Percentiles rank a stretch among this genome's conserved stretches.
phyloP scores from a whole-genome alignment of 306 rosid species.

The Trichosanthes truncata region DNA sequence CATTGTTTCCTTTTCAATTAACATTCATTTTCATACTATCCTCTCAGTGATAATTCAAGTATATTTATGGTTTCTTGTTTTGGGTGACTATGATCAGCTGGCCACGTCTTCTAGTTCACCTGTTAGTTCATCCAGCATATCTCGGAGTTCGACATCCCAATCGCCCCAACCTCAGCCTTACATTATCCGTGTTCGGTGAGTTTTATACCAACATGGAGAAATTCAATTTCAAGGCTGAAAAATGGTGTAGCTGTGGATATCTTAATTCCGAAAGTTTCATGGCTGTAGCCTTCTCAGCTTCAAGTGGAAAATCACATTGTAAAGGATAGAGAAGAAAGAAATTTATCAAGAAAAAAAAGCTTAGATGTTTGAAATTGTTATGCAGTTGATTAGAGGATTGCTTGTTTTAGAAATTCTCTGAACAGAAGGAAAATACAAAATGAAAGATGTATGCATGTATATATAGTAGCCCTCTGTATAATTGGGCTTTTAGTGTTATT shows the following conservation, averaged over 20 bases:
- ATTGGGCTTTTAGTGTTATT: neutral
- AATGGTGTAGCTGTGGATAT: neutral
- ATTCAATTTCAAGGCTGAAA: neutral
- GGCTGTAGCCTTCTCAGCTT: neutral
- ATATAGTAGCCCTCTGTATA: neutral
- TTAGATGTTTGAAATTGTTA: neutral
- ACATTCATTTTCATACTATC: neutral
- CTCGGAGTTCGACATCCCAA: conserved; percentile 14
- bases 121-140: conserved; percentile 35
- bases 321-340: neutral
- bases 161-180: conserved; percentile 37
- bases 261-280: neutral
- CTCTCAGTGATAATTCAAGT: neutral
- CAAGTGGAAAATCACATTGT: neutral
- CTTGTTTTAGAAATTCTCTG: conserved; percentile 2
- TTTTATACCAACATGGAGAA: neutral
- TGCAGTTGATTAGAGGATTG: neutral
- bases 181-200: conserved; percentile 36
- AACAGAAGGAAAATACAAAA: neutral
- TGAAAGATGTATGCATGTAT: neutral
- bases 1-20: neutral
- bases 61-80: neutral
- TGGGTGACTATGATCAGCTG: conserved; percentile 26
- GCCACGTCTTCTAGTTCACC: conserved; percentile 32
- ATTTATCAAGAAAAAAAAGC: neutral